These are phyloP conservation scores for Penicillium sp. DNA, from an alignment of 2,329 filamentous ascomycete species.

Conservation along the genomic window DNA sequence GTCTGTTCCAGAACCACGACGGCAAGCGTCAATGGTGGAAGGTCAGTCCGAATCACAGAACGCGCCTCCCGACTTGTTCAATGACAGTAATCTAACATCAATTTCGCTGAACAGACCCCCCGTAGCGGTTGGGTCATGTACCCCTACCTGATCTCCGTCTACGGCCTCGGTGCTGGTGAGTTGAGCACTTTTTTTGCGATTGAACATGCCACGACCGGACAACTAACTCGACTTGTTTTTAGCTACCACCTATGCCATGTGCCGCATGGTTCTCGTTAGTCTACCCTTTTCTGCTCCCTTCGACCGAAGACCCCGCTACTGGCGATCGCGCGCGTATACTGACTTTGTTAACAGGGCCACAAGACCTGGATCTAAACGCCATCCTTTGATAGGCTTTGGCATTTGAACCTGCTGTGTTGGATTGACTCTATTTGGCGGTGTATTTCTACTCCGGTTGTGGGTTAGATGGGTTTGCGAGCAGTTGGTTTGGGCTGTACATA, in stretches of 20 bases:
- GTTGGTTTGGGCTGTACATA: conserved; percentile 38
- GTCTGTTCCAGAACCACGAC: conserved; percentile 61
- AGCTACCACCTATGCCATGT: conserved; percentile 41
- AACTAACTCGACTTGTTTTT: conserved; percentile 8
- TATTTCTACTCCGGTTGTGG: conserved; percentile 33
- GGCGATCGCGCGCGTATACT: conserved; percentile 14
- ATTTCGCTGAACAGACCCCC: conserved; percentile 41
- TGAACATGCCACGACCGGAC: conserved; percentile 1
- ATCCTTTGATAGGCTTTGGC: conserved; percentile 4
- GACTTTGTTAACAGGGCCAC: conserved; percentile 48
- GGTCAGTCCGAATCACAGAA: conserved; percentile 46
- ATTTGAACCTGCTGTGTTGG: conserved; percentile 11
- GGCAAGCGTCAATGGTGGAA: conserved; percentile 63
- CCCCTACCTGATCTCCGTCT: conserved; percentile 54
- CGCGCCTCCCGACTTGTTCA: neutral
- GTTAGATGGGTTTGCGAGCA: conserved; percentile 24
- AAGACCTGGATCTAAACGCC: conserved; percentile 53
- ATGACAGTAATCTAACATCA: conserved; percentile 13
- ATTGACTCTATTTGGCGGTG: conserved; percentile 27
- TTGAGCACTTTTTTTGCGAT: conserved; percentile 7
- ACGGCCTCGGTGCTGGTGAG: conserved; percentile 47
- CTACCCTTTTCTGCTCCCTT: neutral
- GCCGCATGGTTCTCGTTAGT: conserved; percentile 43
- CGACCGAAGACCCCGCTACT: neutral
- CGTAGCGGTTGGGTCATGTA: conserved; percentile 56